Evolutionary conservation across 2,329 filamentous ascomycete species (phyloP).

Genomic region (Colletotrichum siamense): DNA sequence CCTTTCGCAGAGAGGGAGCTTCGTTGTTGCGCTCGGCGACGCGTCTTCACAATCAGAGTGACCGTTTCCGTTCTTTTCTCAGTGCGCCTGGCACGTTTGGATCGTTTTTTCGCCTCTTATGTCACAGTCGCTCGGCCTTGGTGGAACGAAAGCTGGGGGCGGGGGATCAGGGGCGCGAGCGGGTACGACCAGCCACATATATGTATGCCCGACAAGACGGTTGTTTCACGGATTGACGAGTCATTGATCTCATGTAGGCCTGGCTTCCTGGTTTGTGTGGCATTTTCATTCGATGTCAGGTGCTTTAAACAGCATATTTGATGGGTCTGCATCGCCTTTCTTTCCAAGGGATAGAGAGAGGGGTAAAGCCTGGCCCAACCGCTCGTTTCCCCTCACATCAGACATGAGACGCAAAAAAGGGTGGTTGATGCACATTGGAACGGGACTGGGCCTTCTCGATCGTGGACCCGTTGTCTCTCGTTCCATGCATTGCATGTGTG

Average conservation of each 20-base stretch:
- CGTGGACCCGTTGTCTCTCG: neutral
- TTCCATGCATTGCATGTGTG: neutral
- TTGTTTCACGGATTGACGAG: constrained; percentile 2
- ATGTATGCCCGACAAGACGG: constrained; percentile 76
- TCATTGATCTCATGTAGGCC: neutral
- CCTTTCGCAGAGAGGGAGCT: neutral
- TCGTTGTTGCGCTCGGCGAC: neutral
- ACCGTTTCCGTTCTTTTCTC: neutral
- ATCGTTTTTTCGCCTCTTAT: neutral
- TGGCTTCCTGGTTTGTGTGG: neutral
- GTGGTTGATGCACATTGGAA: neutral
- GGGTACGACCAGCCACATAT: constrained; percentile 78
- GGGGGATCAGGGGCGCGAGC: constrained; percentile 50
- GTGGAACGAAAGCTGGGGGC: constrained; percentile 33
- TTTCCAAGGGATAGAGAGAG: neutral
- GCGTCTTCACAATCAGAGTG: neutral
- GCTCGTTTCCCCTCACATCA: neutral
- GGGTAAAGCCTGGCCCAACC: neutral
- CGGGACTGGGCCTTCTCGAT: neutral
- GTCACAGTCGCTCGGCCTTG: neutral
- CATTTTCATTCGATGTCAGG: constrained; percentile 4
- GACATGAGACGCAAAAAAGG: neutral
- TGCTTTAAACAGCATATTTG: constrained; percentile 3
- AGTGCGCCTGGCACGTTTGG: neutral
- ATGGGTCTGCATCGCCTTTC: neutral